Percentiles rank a stretch among this genome's conserved stretches.
Evolutionary conservation across 73 alveolate species (phyloP).

Genomic region (Paramecium octaurelia): DNA sequence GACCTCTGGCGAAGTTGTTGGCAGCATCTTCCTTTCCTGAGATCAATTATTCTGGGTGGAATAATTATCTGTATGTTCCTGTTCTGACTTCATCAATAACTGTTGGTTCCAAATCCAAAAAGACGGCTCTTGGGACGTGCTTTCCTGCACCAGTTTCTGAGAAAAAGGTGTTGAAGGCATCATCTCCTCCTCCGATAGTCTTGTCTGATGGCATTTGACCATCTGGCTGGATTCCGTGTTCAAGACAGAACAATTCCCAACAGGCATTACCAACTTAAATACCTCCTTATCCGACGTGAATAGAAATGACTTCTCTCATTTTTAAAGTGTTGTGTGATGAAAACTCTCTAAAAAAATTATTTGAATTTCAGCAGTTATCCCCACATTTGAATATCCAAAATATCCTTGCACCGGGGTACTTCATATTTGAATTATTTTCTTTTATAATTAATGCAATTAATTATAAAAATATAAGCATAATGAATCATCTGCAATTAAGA

Average conservation of each 20-base stretch:
- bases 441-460: background rate
- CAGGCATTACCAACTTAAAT: constrained; percentile 98
- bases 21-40: constrained; percentile 90
- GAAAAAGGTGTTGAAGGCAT: constrained; percentile 98
- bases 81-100: constrained; percentile 94
- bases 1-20: constrained; percentile 96
- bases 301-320: constrained; percentile 96
- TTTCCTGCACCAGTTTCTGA: constrained; percentile 97
- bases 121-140: constrained; percentile 97
- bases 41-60: constrained; percentile 82
- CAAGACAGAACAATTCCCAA: constrained; percentile 99
- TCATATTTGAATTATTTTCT: background rate
- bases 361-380: background rate
- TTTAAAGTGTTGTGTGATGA: constrained; percentile 55
- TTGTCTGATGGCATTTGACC: constrained; percentile 97
- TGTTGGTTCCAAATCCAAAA: constrained; percentile 96
- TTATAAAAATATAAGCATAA: background rate
- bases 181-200: constrained; percentile 97
- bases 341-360: constrained; percentile 44
- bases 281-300: constrained; percentile 99
- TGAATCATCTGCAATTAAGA: background rate
- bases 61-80: constrained; percentile 86
- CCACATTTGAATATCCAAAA: background rate
- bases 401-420: background rate
- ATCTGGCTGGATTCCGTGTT: constrained; percentile 99